Percentiles rank a stretch among this genome's conserved stretches.
Evolutionary conservation across 768 basidiomycete species (phyloP).

Genomic region (Tephrocybe sp.): DNA sequence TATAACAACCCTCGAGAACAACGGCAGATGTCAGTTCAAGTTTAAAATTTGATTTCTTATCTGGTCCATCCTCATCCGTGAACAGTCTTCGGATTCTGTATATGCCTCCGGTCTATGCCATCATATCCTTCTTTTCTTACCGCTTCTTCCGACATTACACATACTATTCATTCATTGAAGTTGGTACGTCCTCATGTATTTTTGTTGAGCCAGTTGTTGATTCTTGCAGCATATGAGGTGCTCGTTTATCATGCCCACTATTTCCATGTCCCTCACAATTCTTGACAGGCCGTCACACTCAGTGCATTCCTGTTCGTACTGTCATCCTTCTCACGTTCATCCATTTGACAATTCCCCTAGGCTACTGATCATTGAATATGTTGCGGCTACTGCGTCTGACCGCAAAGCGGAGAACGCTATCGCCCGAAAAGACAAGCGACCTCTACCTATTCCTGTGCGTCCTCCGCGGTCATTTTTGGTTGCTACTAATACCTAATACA

Average conservation of each 20-base stretch:
- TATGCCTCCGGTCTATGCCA: conserved; percentile 80
- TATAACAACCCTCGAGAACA: conserved; percentile 74
- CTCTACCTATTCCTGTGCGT: conserved; percentile 62
- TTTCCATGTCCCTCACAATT: neutral
- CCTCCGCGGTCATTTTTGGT: neutral
- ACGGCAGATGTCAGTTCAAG: conserved; percentile 73
- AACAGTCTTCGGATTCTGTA: conserved; percentile 74
- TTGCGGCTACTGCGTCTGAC: conserved; percentile 65
- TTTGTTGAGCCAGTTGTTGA: too few relatives aligned
- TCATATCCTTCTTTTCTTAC: conserved; percentile 86
- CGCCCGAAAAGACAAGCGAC: conserved; percentile 74
- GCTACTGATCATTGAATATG: conserved; percentile 81
- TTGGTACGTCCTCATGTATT: too few relatives aligned
- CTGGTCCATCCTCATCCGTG: conserved; percentile 1
- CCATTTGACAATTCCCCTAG: conserved; percentile 30
- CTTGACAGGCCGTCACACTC: conserved; percentile 66
- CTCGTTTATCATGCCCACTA: neutral
- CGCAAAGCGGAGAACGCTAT: conserved; percentile 69
- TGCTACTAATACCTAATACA: neutral
- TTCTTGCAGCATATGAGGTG: conserved; percentile 64
- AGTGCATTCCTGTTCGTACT: conserved; percentile 80
- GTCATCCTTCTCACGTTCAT: neutral
- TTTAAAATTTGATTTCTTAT: conserved; percentile 6
- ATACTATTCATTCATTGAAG: conserved; percentile 46
- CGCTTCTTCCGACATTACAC: conserved; percentile 79